Percentiles rank a stretch among this genome's conserved stretches.
These are phyloP conservation scores for Cystobasidiaceae sp. DNA, from an alignment of 1,284 basidiomycete species.

Conservation along the genomic window DNA sequence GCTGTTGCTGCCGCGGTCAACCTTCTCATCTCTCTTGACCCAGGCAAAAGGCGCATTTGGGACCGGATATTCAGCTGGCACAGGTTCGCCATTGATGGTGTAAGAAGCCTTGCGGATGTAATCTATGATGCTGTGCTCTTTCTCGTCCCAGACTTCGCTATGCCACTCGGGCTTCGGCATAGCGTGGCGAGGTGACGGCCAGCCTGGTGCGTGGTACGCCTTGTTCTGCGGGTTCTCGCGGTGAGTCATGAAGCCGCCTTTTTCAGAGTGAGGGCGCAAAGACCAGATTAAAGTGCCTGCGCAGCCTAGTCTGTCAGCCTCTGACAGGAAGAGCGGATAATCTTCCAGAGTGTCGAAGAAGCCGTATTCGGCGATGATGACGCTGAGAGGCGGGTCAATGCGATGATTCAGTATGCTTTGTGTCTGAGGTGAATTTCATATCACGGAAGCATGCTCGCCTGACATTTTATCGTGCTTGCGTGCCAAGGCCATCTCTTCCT, in stretches of 20 bases:
- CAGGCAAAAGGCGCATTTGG: slow-evolving; percentile 17
- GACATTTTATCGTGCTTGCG: slow-evolving; percentile 38
- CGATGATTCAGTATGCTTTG: too few species aligned
- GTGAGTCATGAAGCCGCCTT: slow-evolving; percentile 43
- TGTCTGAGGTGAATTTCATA: not conserved
- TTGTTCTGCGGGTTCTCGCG: slow-evolving; percentile 21
- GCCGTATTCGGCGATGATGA: slow-evolving; percentile 45
- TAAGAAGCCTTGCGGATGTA: slow-evolving; percentile 23
- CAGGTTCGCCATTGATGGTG: slow-evolving; percentile 20
- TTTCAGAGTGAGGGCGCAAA: slow-evolving; percentile 40
- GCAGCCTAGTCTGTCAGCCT: slow-evolving; percentile 34
- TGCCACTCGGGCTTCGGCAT: not conserved
- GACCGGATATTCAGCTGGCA: not conserved
- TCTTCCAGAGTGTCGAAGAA: slow-evolving; percentile 38
- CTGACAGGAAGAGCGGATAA: slow-evolving; percentile 37
- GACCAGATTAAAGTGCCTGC: slow-evolving; percentile 43
- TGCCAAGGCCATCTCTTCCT: slow-evolving; percentile 39
- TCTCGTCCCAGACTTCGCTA: slow-evolving; percentile 21
- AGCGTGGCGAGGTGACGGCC: slow-evolving; percentile 1
- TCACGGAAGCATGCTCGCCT: not conserved
- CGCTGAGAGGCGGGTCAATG: slow-evolving; percentile 30
- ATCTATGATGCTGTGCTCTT: slow-evolving; percentile 11
- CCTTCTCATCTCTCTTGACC: not conserved
- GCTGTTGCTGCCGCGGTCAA: too few species aligned
- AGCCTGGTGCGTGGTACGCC: slow-evolving; percentile 30